Evolutionary conservation across 73 alveolate genomes (phyloP), one percentile per base, ranked within the genome.

Genomic region (Tetrahymena thermophila): DNA sequence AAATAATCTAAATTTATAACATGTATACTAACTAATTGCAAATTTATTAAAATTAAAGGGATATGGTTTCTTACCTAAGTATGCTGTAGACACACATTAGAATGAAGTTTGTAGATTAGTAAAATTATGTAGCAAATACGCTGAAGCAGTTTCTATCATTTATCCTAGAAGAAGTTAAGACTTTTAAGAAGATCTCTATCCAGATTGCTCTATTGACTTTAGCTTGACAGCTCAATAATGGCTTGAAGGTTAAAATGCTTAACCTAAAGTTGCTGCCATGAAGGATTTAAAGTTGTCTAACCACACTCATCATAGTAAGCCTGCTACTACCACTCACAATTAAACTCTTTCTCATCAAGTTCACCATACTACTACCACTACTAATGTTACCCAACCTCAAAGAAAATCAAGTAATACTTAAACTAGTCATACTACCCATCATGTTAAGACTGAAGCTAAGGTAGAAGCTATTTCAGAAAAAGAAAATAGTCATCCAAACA

Each of bases 11-110:
- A 40, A 50, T 50, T 50, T 19, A 50, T 50, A 10, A n/a, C n/a
- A n/a, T n/a, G n/a, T n/a, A n/a, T n/a, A n/a, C n/a, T n/a, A n/a
- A n/a, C 6, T 19, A 50, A 50, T 19, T 19, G 1, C 35, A 28
- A 25, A 23, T 42, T 42, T 35, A 35, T 21, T 37, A 35, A 42
- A 50, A 50, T 50, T 93, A 42, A 42, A 95, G 94, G 98, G 99
- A 55, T 95, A 97, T 93, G 95, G 97, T 89, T 97, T 98, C 95
- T 56, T 98, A 94, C 99, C 99, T 10, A 98, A 98, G 96, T 96
- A 97, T 95, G 93, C 96, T 38, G 97, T 97, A 14, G 98, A 98
- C 89, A 96, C 96, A 6, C 56, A 37, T 94, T 23, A 44, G 2
- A 84, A 96, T 85, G 99, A 98, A 94, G 94, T 98, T 43, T 83